phyloP scores from a whole-genome alignment of 352 stramenopile species.

The Phytophthora ohioensis region DNA sequence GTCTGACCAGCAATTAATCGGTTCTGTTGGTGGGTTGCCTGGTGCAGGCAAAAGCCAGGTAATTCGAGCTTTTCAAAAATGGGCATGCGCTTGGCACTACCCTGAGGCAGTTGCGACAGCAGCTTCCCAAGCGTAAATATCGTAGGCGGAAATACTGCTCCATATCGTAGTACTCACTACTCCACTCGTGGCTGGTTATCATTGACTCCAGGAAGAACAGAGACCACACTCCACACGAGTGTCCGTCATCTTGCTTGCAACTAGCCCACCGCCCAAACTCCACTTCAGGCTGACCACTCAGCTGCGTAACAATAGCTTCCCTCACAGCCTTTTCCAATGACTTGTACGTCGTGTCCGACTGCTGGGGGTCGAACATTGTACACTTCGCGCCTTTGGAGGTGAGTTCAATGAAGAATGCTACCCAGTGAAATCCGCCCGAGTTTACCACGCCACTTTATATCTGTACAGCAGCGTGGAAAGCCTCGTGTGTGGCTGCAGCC shows the following conservation, averaged over 20 bases:
- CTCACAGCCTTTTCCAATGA: not conserved
- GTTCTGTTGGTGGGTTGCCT: too few species aligned
- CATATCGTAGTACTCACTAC: slow-evolving; percentile 4
- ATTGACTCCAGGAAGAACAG: slow-evolving; percentile 26
- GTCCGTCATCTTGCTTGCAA: slow-evolving; percentile 13
- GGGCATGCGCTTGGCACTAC: too few species aligned
- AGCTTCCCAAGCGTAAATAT: not conserved
- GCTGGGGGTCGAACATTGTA: slow-evolving; percentile 19
- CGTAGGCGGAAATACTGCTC: slow-evolving; percentile 18
- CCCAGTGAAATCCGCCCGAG: slow-evolving; percentile 3
- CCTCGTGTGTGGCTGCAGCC: slow-evolving; percentile 4
- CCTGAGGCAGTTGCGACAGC: too few species aligned
- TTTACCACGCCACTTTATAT: slow-evolving; percentile 14
- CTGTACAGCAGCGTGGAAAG: not conserved
- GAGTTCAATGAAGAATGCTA: slow-evolving; percentile 13
- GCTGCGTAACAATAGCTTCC: not conserved
- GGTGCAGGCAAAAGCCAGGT: too few species aligned
- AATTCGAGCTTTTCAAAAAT: too few species aligned
- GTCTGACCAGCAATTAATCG: too few species aligned
- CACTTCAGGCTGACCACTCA: not conserved
- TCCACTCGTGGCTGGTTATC: slow-evolving; percentile 15
- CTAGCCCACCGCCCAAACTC: not conserved
- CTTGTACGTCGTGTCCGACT: not conserved
- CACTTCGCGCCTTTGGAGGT: not conserved
- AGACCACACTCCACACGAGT: slow-evolving; percentile 22